phyloP scores from a whole-genome alignment of 805 yeast species.

The Saccharomycopsis malanga region DNA sequence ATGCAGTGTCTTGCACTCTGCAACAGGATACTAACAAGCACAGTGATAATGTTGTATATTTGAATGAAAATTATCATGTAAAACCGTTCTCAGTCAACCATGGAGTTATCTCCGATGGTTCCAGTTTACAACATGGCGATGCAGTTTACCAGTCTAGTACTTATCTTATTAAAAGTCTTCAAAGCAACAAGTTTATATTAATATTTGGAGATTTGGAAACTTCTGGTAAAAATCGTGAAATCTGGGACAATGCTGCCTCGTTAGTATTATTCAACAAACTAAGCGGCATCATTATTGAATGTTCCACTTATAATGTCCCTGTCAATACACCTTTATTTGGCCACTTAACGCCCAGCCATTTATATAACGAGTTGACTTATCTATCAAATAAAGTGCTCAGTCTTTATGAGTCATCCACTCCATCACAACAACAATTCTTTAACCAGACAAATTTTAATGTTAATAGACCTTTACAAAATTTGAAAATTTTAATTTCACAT shows the following conservation, averaged over 20 bases:
- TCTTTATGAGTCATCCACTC: background rate
- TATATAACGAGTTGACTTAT: conserved; percentile 48
- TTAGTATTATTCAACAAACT: conserved; percentile 36
- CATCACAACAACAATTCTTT: background rate
- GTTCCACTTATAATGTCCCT: conserved; percentile 51
- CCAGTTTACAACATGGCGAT: conserved; percentile 14
- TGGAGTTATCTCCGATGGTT: conserved; percentile 37
- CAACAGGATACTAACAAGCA: background rate
- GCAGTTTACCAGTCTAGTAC: conserved; percentile 43
- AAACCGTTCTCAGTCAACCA: conserved; percentile 34
- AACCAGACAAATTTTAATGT: background rate
- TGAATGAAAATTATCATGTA: conserved; percentile 24
- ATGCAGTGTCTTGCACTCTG: no score
- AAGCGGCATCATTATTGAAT: conserved; percentile 63
- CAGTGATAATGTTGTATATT: conserved; percentile 7
- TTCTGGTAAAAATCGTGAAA: conserved; percentile 38
- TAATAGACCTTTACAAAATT: conserved; percentile 21
- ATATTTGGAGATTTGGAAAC: conserved; percentile 84
- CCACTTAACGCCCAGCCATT: conserved; percentile 63
- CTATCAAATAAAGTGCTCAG: conserved; percentile 23
- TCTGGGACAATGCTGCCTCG: conserved; percentile 56
- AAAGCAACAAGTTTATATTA: conserved; percentile 36
- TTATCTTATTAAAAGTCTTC: conserved; percentile 42
- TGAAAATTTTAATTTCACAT: conserved; percentile 40
- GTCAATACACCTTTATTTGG: conserved; percentile 57